Conservation (phyloP, 192 early-diverging fungal species). For the Backusella tuberculispora region DNA sequence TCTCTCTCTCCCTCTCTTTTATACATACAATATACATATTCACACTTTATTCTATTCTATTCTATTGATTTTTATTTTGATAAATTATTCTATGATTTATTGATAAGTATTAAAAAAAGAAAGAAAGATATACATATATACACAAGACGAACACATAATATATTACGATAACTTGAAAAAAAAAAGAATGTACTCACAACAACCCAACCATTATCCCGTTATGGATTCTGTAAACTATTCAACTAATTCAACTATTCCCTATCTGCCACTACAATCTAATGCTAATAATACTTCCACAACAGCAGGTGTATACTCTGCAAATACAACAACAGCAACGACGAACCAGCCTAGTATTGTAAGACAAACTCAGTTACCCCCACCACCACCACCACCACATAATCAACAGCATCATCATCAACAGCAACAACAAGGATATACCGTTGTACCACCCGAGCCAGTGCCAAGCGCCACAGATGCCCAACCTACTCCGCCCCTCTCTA, state of each 20-base stretch:
- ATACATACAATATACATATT: too few relatives aligned
- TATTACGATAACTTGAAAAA: neutral
- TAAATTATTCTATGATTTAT: too few relatives aligned
- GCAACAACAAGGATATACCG: slow-evolving; percentile 17
- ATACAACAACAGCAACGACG: neutral
- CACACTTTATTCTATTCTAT: too few relatives aligned
- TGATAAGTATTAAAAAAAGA: neutral
- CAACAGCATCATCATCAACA: slow-evolving; percentile 3
- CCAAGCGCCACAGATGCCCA: slow-evolving; percentile 31
- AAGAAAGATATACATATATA: neutral
- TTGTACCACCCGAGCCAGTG: slow-evolving; percentile 25
- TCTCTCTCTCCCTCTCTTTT: too few relatives aligned
- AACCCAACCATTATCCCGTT: slow-evolving; percentile 10
- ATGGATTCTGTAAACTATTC: slow-evolving; percentile 15
- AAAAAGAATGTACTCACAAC: slow-evolving; percentile 1
- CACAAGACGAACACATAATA: neutral
- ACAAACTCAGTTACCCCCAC: slow-evolving; percentile 23
- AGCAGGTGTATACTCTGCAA: neutral
- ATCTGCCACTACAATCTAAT: slow-evolving; percentile 11
- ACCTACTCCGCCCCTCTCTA: slow-evolving; percentile 12
- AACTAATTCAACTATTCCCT: slow-evolving; percentile 7
- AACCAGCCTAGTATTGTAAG: slow-evolving; percentile 1
- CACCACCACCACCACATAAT: neutral
- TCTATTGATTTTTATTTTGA: too few relatives aligned
- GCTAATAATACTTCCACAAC: neutral